phyloP scores from a whole-genome alignment of 202 grass and related monocot genomes.

The Panicum virgatum region DNA sequence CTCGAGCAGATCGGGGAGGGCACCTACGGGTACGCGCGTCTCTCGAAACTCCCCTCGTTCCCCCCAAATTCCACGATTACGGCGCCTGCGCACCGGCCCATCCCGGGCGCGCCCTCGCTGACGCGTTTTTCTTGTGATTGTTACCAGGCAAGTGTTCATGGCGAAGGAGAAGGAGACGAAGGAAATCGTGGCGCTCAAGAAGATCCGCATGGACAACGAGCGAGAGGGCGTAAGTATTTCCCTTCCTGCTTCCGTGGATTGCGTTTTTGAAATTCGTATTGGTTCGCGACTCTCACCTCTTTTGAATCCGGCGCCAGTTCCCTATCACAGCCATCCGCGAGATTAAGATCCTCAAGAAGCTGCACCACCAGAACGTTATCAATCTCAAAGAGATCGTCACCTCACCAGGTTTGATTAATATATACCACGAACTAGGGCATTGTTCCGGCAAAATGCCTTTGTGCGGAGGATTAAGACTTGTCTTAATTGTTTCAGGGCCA shows the following conservation, averaged over 20 bases:
- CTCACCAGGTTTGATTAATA: slow-evolving; percentile 66
- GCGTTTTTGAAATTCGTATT: background rate
- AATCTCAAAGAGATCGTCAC: slow-evolving; percentile 96
- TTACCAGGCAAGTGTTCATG: slow-evolving; percentile 84
- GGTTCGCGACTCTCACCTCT: background rate
- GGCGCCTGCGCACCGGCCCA: background rate
- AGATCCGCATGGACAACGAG: slow-evolving; percentile 99
- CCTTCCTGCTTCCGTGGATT: background rate
- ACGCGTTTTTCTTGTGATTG: background rate
- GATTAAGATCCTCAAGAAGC: slow-evolving; percentile 97
- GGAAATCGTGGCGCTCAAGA: slow-evolving; percentile 93
- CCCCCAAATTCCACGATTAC: background rate
- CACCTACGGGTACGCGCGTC: slow-evolving; percentile 78
- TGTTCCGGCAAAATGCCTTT: background rate
- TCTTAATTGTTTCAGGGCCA: slow-evolving; percentile 34
- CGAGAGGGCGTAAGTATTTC: slow-evolving; percentile 75
- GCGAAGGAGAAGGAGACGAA: slow-evolving; percentile 76
- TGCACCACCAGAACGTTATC: slow-evolving; percentile 86
- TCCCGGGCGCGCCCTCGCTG: background rate
- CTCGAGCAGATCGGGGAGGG: slow-evolving; percentile 96
- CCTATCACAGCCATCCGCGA: slow-evolving; percentile 94
- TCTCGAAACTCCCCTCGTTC: background rate
- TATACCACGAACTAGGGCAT: background rate
- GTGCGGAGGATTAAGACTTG: background rate
- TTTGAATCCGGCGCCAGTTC: slow-evolving; percentile 53